Conservation (phyloP, 106 monocot genomes). For the Phalaenopsis equestris region DNA sequence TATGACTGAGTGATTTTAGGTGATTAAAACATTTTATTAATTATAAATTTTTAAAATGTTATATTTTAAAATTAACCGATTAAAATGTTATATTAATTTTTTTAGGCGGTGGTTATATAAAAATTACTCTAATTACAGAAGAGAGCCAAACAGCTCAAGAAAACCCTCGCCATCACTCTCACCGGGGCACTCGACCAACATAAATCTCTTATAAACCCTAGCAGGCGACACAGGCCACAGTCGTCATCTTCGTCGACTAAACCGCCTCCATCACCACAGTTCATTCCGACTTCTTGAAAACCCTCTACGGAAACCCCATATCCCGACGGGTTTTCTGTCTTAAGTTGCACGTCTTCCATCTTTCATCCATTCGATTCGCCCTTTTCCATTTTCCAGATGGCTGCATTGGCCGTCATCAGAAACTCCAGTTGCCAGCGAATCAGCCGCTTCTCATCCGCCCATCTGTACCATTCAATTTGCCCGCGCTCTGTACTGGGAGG, state of each 20-base stretch:
- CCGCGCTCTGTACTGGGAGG: neutral
- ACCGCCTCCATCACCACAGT: neutral
- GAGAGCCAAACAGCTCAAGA: too few species aligned
- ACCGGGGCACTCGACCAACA: neutral
- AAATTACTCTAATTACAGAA: too few species aligned
- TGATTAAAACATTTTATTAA: too few species aligned
- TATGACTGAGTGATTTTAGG: too few species aligned
- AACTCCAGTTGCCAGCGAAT: slow-evolving; percentile 26
- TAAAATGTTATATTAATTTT: too few species aligned
- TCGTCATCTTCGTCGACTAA: neutral
- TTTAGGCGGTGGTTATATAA: too few species aligned
- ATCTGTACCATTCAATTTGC: slow-evolving; percentile 23
- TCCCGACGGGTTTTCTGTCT: neutral
- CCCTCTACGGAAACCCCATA: neutral
- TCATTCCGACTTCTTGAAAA: neutral
- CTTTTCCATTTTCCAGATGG: slow-evolving; percentile 14
- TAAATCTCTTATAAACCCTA: neutral
- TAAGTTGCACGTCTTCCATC: neutral
- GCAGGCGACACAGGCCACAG: neutral
- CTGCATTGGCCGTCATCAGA: slow-evolving; percentile 28
- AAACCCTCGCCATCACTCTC: neutral
- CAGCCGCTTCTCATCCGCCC: slow-evolving; percentile 16
- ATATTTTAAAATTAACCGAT: too few species aligned
- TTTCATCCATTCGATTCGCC: neutral
- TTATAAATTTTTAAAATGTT: too few species aligned